phyloP scores from a whole-genome alignment of 106 monocot genomes.

The Vanilla planifolia region DNA sequence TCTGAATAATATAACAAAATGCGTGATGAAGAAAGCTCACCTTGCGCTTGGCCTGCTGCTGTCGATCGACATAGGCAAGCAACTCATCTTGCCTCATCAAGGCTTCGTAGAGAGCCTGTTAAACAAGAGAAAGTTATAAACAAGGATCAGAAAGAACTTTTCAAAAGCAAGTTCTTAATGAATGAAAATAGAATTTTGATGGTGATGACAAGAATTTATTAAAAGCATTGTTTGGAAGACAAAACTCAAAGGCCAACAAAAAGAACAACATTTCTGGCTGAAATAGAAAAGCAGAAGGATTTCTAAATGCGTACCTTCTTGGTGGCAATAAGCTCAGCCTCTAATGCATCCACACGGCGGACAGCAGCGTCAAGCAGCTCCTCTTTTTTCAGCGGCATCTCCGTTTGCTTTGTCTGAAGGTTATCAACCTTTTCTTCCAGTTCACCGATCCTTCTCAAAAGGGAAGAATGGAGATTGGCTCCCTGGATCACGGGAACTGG shows the following conservation, averaged over 20 bases:
- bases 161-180: too few species aligned
- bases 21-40: slow-evolving; percentile 12
- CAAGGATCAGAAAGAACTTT: too few species aligned
- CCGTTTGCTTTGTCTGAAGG: slow-evolving; percentile 56
- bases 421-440: slow-evolving; percentile 66
- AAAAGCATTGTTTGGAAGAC: too few species aligned
- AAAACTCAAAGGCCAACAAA: too few species aligned
- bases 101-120: slow-evolving; percentile 38
- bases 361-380: slow-evolving; percentile 35
- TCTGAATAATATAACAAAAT: not conserved
- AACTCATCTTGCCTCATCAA: slow-evolving; percentile 44
- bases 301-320: slow-evolving; percentile 11
- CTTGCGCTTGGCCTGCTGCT: slow-evolving; percentile 28
- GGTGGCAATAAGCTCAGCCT: slow-evolving; percentile 32
- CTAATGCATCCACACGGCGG: slow-evolving; percentile 28
- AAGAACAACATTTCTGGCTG: too few species aligned
- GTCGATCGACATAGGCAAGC: slow-evolving; percentile 31
- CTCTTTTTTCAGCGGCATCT: slow-evolving; percentile 73
- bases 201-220: too few species aligned
- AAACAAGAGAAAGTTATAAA: slow-evolving; percentile 3
- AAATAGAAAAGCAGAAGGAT: too few species aligned
- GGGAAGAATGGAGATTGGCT: slow-evolving; percentile 37
- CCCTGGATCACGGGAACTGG: slow-evolving; percentile 44
- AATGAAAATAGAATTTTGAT: too few species aligned
- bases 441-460: slow-evolving; percentile 58